Base-by-base conservation (phyloP, 495 filamentous ascomycete species). In the Penicillium herquei region DNA sequence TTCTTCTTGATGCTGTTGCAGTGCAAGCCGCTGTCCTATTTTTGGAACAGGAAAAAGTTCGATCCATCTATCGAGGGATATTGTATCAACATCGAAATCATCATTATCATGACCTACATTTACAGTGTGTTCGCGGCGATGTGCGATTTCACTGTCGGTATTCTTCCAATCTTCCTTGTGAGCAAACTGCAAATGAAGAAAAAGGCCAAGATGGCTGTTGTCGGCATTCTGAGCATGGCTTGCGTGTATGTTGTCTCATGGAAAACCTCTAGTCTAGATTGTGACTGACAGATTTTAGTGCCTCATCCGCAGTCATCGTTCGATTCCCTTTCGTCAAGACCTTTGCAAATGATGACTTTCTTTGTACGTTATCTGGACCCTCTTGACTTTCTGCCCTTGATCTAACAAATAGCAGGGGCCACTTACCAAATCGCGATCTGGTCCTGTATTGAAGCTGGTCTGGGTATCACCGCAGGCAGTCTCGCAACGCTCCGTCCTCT, bases 401-500 rank as follows among this genome's bases (percentile, higher is more conserved):
- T 17, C 52, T 51, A 49, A 64, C 39, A 37, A 30, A 10, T 18
- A 18, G 10, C 40, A 75, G 72, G 72, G 35, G 64, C 75, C 17
- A 78, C 73, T 39, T 65, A 68, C 51, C 63, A 73, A 47, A 71
- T 78, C 49, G 73, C 73, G 26, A 59, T 78, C 49, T 79, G 76
- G 76, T 75, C 73, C 40, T 70, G 67, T 49, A 66, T 73, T 54
- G 76, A 80, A 61, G 61, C 61, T n/a, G 74, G 69, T 17, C 65
- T 79, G 0, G 77, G 75, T 13, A 77, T 80, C 55, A 70, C 76
- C 1, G 74, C 75, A 43, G 77, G 71, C 10, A 76, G 72, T 51
- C 72, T 80, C 7, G 76, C 76, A 41, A 77, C 72, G 10, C 72
- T 79, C 9, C 75, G 76, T 26, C 77, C 77, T 6, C 68, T 80